Evolutionary conservation across 192 early-diverging fungal genomes (phyloP), one percentile per base, ranked within the genome.

Genomic region (Kickxella alabastrina): DNA sequence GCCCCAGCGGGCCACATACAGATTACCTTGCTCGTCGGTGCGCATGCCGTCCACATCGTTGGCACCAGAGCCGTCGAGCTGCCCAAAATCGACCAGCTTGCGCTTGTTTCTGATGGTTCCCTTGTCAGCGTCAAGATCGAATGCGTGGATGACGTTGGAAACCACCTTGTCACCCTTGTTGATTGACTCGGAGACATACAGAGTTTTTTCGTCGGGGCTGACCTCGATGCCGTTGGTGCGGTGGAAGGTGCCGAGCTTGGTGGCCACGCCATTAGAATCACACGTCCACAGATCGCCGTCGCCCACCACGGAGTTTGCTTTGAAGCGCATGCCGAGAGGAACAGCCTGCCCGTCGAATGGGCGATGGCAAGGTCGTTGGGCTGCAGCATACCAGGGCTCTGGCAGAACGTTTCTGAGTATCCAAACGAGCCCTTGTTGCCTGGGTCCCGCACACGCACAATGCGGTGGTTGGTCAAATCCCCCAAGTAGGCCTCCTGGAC

Each of bases 181-280:
- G 7, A 52, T 38, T 3, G 80, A 59, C 63, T 82, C 80, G 3
- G 81, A 83, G 13, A 83, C 39, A 28, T 83, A 83, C 21, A 83
- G 75, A 10, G 54, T 67, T 42, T 63, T 71, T 34, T 80, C 78
- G 38, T 80, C 73, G 4, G 79, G 77, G 47, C 68, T 74, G 28
- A 83, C 58, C 40, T 83, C 81, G 29, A 83, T 78, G 9, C 81
- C 81, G 42, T 83, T 83, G 6, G 81, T 83, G 41, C 81, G 77
- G 17, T 63, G 46, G 40, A 79, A 69, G 9, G 17, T 6, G 3
- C 53, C 61, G 4, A 83, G 56, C 48, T 37, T 55, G 2, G 1
- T 59, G 9, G 80, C 70, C 19, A n/a, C 54, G 37, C 79, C 79
- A 0, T 6, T 32, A 28, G 29, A 23, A 48, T 59, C 61, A 62